Conservation (phyloP, 345 rosid species). For the Pistacia atlantica region DNA sequence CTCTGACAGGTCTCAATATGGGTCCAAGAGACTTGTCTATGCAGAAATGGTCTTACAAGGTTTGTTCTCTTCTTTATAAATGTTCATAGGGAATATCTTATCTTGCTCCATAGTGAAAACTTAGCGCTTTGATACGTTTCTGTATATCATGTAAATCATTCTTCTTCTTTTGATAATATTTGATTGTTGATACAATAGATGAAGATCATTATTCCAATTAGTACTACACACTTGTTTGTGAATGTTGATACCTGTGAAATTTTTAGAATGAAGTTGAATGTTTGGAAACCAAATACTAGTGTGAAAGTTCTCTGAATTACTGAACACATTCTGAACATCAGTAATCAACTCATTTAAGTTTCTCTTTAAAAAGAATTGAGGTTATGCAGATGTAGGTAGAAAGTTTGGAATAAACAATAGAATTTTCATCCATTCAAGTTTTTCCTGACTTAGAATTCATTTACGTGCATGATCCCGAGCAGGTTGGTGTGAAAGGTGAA, state of each 20-base stretch:
- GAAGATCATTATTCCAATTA: background rate
- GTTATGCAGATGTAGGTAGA: background rate
- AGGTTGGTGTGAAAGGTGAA: conserved; percentile 86
- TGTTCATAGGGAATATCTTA: conserved; percentile 23
- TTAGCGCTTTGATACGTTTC: background rate
- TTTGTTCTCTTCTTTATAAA: conserved; percentile 27
- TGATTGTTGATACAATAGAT: background rate
- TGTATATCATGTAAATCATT: background rate
- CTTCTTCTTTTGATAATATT: too few species aligned
- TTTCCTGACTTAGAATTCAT: too few species aligned
- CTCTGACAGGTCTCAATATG: conserved; percentile 65
- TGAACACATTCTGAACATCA: background rate
- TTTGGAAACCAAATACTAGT: background rate
- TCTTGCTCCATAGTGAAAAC: background rate
- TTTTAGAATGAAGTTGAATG: background rate
- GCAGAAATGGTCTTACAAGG: conserved; percentile 98
- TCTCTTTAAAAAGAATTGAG: background rate
- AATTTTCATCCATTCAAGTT: background rate
- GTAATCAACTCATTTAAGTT: background rate
- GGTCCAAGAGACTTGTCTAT: conserved; percentile 80
- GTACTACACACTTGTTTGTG: background rate
- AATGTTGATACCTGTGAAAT: background rate
- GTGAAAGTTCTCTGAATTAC: background rate
- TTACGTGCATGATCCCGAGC: conserved; percentile 10
- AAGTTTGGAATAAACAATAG: background rate